These are phyloP conservation scores for Backusella liffmaniae DNA, from an alignment of 192 early-diverging fungal species.

Conservation along the genomic window DNA sequence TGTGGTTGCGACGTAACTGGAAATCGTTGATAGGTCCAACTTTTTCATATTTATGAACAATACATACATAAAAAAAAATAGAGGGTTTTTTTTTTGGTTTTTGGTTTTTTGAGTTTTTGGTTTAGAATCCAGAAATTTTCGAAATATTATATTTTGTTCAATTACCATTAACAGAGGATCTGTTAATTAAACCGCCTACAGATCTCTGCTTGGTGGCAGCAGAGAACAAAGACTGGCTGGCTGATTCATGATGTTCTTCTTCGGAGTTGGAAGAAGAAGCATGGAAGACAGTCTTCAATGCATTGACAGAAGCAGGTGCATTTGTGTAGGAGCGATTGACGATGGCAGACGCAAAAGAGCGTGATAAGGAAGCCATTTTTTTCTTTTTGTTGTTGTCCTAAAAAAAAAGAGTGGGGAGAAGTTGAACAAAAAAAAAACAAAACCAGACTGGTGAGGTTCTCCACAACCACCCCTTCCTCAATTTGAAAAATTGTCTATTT, in stretches of 20 bases:
- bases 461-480: neutral
- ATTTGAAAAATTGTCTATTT: neutral
- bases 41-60: neutral
- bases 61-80: neutral
- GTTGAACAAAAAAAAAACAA: neutral
- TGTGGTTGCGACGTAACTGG: conserved; percentile 45
- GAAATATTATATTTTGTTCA: neutral
- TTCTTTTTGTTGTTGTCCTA: neutral
- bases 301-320: conserved; percentile 41
- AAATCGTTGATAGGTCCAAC: conserved; percentile 32
- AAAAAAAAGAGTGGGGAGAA: conserved; percentile 26
- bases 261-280: conserved; percentile 34
- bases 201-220: conserved; percentile 31
- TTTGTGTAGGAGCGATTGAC: conserved; percentile 54
- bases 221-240: conserved; percentile 14
- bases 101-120: neutral
- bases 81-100: neutral
- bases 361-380: conserved; percentile 49
- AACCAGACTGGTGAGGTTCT: neutral
- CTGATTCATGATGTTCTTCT: conserved; percentile 38
- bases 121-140: conserved; percentile 8
- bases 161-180: conserved; percentile 49
- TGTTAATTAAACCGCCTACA: conserved; percentile 37
- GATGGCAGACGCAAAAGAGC: conserved; percentile 47
- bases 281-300: conserved; percentile 43